Conservation (phyloP, 371 early-diverging fungal species). For the Mortierella polycephala region DNA sequence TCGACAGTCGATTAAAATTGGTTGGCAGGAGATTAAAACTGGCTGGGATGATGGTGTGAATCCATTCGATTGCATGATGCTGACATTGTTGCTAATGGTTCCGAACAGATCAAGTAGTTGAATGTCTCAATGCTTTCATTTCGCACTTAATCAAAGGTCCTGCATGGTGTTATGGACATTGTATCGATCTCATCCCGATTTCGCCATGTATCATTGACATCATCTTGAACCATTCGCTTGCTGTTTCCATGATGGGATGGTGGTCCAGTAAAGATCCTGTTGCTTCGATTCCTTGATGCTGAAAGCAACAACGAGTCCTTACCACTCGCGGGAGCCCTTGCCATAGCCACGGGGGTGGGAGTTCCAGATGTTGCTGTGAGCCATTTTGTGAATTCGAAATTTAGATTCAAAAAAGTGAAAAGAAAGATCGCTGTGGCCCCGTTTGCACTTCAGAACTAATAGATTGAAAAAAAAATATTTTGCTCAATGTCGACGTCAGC, state of each 20-base stretch:
- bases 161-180: constrained; percentile 7
- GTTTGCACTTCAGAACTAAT: not conserved
- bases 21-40: too few species aligned
- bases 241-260: not conserved
- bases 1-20: too few species aligned
- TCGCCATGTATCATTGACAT: not conserved
- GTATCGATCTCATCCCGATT: not conserved
- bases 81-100: not conserved
- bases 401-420: constrained; percentile 16
- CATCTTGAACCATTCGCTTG: not conserved
- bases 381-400: constrained; percentile 73
- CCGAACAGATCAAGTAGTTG: not conserved
- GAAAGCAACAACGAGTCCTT: constrained; percentile 31
- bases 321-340: constrained; percentile 99
- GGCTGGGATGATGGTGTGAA: too few species aligned
- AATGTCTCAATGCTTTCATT: constrained; percentile 4
- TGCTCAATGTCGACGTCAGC: too few species aligned
- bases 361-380: constrained; percentile 96
- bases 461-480: not conserved
- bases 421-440: not conserved
- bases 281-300: not conserved
- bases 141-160: constrained; percentile 11
- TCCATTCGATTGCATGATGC: too few species aligned
- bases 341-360: constrained; percentile 92
- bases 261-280: not conserved